A percentile compares a stretch with the other conserved stretches of the same genome.
These are phyloP conservation scores for Trapa incisa DNA, from an alignment of 345 rosid genomes.

Conservation along the genomic window DNA sequence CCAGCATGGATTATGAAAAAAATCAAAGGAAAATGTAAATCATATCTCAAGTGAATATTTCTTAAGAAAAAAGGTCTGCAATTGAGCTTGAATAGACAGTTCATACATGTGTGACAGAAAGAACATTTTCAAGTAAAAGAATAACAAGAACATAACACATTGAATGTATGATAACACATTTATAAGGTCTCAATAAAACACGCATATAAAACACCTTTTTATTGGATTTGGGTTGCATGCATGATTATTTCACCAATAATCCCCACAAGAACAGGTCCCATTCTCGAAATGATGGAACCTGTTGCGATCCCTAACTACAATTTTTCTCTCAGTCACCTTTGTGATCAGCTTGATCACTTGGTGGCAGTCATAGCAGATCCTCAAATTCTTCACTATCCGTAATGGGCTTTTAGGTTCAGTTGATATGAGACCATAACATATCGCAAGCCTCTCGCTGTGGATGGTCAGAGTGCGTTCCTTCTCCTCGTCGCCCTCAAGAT, in stretches of 20 bases:
- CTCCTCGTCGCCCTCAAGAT: constrained; percentile 22
- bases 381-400: constrained; percentile 8
- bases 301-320: constrained; percentile 8
- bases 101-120: background rate
- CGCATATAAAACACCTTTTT: background rate
- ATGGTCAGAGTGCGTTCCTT: constrained; percentile 15
- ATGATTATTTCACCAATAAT: constrained; percentile 3
- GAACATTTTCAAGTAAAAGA: background rate
- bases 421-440: constrained; percentile 7
- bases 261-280: constrained; percentile 10
- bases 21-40: background rate
- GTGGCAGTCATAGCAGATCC: constrained; percentile 11
- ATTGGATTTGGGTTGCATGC: background rate
- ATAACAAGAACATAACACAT: background rate
- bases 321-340: constrained; percentile 10
- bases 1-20: no score
- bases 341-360: constrained; percentile 9
- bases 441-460: constrained; percentile 10
- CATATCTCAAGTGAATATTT: background rate
- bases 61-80: background rate
- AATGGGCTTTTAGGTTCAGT: constrained; percentile 3
- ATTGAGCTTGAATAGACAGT: background rate
- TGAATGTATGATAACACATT: background rate
- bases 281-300: constrained; percentile 15
- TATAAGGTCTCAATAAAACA: background rate